Evolutionary conservation across 305 asterid species (phyloP).

Genomic region (Fraxinus ornus): DNA sequence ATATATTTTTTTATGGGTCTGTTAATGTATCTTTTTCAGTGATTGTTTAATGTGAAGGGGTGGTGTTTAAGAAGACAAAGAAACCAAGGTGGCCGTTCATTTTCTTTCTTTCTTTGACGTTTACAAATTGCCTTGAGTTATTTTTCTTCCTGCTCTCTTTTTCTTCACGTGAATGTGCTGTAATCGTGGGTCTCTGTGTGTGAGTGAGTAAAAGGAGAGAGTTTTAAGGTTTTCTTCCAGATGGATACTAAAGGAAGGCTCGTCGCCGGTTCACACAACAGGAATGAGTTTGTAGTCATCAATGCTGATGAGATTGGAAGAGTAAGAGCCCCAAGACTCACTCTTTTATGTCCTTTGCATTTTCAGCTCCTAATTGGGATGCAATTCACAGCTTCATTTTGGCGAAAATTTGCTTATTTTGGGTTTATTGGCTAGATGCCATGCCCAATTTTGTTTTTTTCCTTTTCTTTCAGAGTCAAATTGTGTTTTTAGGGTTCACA

Average conservation of each 20-base stretch:
- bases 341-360: slow-evolving; percentile 10
- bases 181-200: slow-evolving; percentile 1
- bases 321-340: slow-evolving; percentile 35
- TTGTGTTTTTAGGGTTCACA: slow-evolving; percentile 17
- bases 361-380: slow-evolving; percentile 7
- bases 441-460: neutral
- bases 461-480: slow-evolving; percentile 10
- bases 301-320: slow-evolving; percentile 98
- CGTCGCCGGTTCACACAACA: slow-evolving; percentile 90
- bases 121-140: slow-evolving; percentile 20
- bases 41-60: slow-evolving; percentile 47
- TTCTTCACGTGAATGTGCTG: slow-evolving; percentile 27
- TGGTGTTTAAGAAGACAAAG: slow-evolving; percentile 36
- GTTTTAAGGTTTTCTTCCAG: slow-evolving; percentile 13
- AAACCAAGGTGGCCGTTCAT: slow-evolving; percentile 29
- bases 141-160: slow-evolving; percentile 28
- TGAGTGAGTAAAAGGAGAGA: slow-evolving; percentile 24
- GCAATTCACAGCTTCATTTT: neutral
- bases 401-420: neutral
- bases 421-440: slow-evolving; percentile 19
- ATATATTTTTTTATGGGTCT: slow-evolving; percentile 30
- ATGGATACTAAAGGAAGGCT: slow-evolving; percentile 95
- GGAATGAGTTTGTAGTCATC: slow-evolving; percentile 91
- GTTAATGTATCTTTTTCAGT: slow-evolving; percentile 62
- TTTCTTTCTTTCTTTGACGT: slow-evolving; percentile 28